A percentile compares a stretch with the other conserved stretches of the same genome.
Conservation (phyloP, 1,284 basidiomycete species). For the Apiotrichum gracile region DNA sequence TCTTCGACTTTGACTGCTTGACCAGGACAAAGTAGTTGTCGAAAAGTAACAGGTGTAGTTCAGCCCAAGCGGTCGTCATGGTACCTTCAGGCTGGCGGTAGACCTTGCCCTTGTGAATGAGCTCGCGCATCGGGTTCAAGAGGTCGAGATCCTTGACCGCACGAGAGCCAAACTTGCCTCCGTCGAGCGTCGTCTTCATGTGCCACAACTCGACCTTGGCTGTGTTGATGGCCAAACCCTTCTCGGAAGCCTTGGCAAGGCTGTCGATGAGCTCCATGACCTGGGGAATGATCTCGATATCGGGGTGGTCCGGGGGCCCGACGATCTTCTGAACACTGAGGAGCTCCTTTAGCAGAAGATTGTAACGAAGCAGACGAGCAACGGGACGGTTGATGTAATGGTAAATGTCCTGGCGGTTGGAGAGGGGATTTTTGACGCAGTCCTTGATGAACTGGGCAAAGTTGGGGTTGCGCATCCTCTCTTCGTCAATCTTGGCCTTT, state of each 20-base stretch:
- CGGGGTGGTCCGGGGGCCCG: slow-evolving; percentile 66
- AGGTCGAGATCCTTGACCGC: slow-evolving; percentile 82
- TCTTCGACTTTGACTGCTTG: slow-evolving; percentile 73
- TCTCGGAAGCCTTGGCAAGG: slow-evolving; percentile 75
- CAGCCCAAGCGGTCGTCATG: slow-evolving; percentile 73
- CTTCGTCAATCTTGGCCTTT: slow-evolving; percentile 82
- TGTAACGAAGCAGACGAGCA: slow-evolving; percentile 79
- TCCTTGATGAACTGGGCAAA: slow-evolving; percentile 75
- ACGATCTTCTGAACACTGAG: slow-evolving; percentile 53
- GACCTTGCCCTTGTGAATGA: slow-evolving; percentile 75
- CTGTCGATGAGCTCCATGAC: slow-evolving; percentile 78
- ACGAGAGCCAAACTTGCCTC: slow-evolving; percentile 68
- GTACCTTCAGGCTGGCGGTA: slow-evolving; percentile 79
- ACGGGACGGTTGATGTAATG: slow-evolving; percentile 84
- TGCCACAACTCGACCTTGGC: slow-evolving; percentile 81
- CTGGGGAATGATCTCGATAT: slow-evolving; percentile 69
- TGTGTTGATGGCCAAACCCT: slow-evolving; percentile 73
- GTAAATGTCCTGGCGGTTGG: slow-evolving; percentile 72
- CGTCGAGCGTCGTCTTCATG: slow-evolving; percentile 57
- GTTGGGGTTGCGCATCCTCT: slow-evolving; percentile 67
- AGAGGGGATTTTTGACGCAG: slow-evolving; percentile 25
- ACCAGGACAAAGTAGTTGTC: slow-evolving; percentile 91
- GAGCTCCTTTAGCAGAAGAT: slow-evolving; percentile 74
- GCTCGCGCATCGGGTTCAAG: slow-evolving; percentile 68
- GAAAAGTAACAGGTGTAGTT: slow-evolving; percentile 79